Evolutionary conservation across 768 basidiomycete genomes (phyloP), one percentile per base, ranked within the genome.

Genomic region (Agaricus bisporus): DNA sequence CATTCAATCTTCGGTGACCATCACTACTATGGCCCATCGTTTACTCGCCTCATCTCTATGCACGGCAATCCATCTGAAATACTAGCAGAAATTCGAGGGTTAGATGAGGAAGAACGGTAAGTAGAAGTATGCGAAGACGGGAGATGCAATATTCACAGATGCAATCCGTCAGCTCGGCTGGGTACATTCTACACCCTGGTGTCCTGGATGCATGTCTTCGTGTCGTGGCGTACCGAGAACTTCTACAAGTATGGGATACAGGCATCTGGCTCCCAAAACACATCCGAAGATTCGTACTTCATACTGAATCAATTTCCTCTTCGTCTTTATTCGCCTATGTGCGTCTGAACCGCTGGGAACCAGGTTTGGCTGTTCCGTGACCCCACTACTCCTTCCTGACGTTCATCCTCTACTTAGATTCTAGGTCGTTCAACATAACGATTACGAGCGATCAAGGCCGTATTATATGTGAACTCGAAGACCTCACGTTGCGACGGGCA

Each of bases 131-230:
- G 3, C 20, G 14, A 5, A n/a, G 5, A 20, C 12, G 20, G 11
- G 18, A 5, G 20, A 17, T 22, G 7, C 42, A 8, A 3, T 22
- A n/a, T 44, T 5, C n/a, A 44, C 11, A 7, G 32, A 11, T 7
- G 32, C 8, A 8, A 44, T 17, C 3, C 4, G 2, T 17, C 42
- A 69, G 68, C 25, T 47, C 48, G 14, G 57, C 52, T 0, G 59
- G 63, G n/a, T 70, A 71, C 49, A 25, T 61, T 44, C 55, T 71
- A 12, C 67, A 72, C 49, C 71, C 72, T 2, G 69, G 70, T 2
- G 65, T 72, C 17, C 55, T 75, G 5, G 73, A 74, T 50, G 64
- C 68, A 1, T 67, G 67, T 37, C 42, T 74, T 4, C 72, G 73
- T 28, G 59, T 65, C 39, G 51, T 63, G 8, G 61, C 68, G 2